These are phyloP conservation scores for Aureoboletus auriporus DNA, from an alignment of 768 basidiomycete species.

Conservation along the genomic window DNA sequence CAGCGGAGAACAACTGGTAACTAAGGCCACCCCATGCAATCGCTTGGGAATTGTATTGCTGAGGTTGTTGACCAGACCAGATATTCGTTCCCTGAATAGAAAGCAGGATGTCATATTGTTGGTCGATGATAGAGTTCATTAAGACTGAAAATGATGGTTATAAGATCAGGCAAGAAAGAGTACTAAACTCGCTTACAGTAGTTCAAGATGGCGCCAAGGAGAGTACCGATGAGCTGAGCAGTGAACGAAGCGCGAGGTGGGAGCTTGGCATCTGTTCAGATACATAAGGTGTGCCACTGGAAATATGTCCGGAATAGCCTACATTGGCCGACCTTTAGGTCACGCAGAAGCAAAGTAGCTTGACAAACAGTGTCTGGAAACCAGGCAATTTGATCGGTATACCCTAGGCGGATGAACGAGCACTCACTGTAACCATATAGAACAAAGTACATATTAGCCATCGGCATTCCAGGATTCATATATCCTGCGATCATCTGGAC, in stretches of 20 bases:
- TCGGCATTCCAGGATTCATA: slow-evolving; percentile 33
- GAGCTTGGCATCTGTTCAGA: slow-evolving; percentile 41
- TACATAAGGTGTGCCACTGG: slow-evolving; percentile 34
- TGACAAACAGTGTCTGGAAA: slow-evolving; percentile 47
- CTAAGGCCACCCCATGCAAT: slow-evolving; percentile 39
- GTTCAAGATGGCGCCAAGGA: slow-evolving; percentile 48
- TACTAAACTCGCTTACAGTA: slow-evolving; percentile 31
- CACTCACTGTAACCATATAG: slow-evolving; percentile 44
- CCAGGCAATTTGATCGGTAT: slow-evolving; percentile 37
- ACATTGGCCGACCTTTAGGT: slow-evolving; percentile 45
- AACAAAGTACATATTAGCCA: slow-evolving; percentile 42
- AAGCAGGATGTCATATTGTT: slow-evolving; percentile 46
- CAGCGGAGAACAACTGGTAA: slow-evolving; percentile 29
- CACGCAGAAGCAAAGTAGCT: slow-evolving; percentile 48
- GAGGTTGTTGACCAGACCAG: slow-evolving; percentile 29
- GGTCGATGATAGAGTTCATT: slow-evolving; percentile 56
- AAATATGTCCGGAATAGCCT: background rate
- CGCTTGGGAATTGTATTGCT: slow-evolving; percentile 29
- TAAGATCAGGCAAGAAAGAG: background rate
- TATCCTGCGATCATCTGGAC: slow-evolving; percentile 37
- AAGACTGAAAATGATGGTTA: slow-evolving; percentile 37
- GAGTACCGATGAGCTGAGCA: slow-evolving; percentile 52
- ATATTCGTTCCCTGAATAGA: slow-evolving; percentile 49
- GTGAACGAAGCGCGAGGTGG: slow-evolving; percentile 62
- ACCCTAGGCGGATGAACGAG: background rate